Evolutionary conservation across 106 monocot species (phyloP).

Genomic region (Chionographis japonica): DNA sequence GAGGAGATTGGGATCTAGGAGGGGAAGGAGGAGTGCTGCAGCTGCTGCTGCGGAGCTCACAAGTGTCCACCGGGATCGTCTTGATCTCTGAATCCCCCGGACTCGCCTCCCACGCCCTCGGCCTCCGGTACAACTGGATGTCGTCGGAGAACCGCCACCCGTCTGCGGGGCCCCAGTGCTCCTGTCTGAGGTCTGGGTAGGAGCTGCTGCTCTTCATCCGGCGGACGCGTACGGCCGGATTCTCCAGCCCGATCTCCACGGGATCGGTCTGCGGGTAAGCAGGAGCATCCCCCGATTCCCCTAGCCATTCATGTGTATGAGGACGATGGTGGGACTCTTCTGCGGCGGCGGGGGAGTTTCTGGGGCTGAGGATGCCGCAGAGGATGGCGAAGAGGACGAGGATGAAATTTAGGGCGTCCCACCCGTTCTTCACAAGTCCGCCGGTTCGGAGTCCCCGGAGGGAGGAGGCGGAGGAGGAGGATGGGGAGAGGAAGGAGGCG

Average conservation of each 20-base stretch:
- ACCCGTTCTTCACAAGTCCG: slow-evolving; percentile 23
- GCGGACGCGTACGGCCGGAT: slow-evolving; percentile 7
- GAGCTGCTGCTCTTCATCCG: slow-evolving; percentile 62
- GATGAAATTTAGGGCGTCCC: slow-evolving; percentile 41
- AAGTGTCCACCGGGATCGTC: slow-evolving; percentile 43
- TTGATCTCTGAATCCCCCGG: slow-evolving; percentile 18
- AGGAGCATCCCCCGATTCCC: background rate
- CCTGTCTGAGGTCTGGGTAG: slow-evolving; percentile 69
- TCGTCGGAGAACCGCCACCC: slow-evolving; percentile 68
- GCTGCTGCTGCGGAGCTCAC: slow-evolving; percentile 4
- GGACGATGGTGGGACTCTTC: background rate
- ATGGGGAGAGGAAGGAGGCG: slow-evolving; percentile 18
- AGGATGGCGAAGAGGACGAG: slow-evolving; percentile 48
- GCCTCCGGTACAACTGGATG: slow-evolving; percentile 27
- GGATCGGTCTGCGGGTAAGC: background rate
- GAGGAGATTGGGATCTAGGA: background rate
- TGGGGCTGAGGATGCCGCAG: slow-evolving; percentile 33
- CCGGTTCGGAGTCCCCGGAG: background rate
- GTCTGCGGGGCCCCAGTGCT: slow-evolving; percentile 7
- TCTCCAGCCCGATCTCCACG: background rate
- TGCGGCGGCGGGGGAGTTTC: background rate
- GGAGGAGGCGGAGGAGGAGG: slow-evolving; percentile 8
- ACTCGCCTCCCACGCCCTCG: background rate
- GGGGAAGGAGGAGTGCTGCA: slow-evolving; percentile 13
- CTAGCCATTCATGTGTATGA: background rate